Evolutionary conservation across 2,329 filamentous ascomycete genomes (phyloP).

Genomic region (Clonostachys byssicola): DNA sequence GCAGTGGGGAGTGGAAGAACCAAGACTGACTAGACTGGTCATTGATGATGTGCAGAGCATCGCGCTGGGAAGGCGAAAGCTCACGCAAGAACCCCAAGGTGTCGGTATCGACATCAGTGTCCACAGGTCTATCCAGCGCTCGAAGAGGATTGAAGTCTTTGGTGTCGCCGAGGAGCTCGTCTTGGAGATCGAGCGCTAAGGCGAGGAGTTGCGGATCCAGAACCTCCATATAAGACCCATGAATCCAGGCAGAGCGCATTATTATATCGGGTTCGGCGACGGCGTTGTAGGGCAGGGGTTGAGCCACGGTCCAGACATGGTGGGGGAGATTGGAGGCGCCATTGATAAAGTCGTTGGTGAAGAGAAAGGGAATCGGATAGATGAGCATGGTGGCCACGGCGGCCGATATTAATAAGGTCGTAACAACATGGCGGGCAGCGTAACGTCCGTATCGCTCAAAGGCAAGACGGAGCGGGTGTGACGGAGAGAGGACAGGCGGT

Average conservation of each 20-base stretch:
- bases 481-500: slow-evolving; percentile 59
- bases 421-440: slow-evolving; percentile 69
- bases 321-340: slow-evolving; percentile 69
- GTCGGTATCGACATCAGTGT: slow-evolving; percentile 16
- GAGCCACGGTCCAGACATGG: slow-evolving; percentile 77
- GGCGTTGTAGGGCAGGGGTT: slow-evolving; percentile 51
- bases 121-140: slow-evolving; percentile 2
- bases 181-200: slow-evolving; percentile 65
- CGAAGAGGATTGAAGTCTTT: slow-evolving; percentile 46
- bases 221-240: slow-evolving; percentile 76
- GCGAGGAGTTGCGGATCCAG: slow-evolving; percentile 61
- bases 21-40: slow-evolving; percentile 60
- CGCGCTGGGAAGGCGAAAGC: slow-evolving; percentile 40
- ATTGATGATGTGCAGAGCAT: slow-evolving; percentile 55
- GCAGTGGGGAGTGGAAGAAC: slow-evolving; percentile 79
- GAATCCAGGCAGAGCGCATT: slow-evolving; percentile 79
- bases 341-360: slow-evolving; percentile 67
- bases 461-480: slow-evolving; percentile 59
- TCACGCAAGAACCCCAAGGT: slow-evolving; percentile 14
- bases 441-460: slow-evolving; percentile 68
- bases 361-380: slow-evolving; percentile 73
- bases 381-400: slow-evolving; percentile 65
- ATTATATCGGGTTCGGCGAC: slow-evolving; percentile 62
- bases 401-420: slow-evolving; percentile 71
- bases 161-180: slow-evolving; percentile 61